A percentile compares a stretch with the other conserved stretches of the same genome.
Evolutionary conservation across 768 basidiomycete species (phyloP).

Genomic region (Cystofilobasidium bisporidii): DNA sequence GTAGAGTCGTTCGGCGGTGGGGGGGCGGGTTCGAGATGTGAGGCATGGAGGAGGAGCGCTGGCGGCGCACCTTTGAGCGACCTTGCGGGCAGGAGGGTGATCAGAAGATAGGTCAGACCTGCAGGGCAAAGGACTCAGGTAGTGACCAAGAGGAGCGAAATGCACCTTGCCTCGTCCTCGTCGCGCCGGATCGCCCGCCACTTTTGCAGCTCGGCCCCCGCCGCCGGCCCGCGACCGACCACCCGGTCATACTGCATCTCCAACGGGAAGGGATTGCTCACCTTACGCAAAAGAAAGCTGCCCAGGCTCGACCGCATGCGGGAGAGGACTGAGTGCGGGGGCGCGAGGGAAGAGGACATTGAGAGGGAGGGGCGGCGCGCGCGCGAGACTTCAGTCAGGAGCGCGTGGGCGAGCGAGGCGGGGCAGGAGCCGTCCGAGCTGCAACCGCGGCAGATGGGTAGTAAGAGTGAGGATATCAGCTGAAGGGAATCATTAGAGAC

Average conservation of each 20-base stretch:
- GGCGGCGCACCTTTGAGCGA: background rate
- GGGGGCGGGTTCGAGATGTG: background rate
- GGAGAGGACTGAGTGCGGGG: too few relatives aligned
- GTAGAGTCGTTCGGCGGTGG: too few relatives aligned
- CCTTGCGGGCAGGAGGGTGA: too few relatives aligned
- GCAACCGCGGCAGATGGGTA: background rate
- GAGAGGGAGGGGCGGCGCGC: background rate
- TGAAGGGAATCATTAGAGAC: too few relatives aligned
- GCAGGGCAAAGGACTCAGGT: background rate
- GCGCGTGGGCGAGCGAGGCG: background rate
- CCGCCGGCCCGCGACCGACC: background rate
- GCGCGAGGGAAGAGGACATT: too few relatives aligned
- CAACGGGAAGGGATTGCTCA: background rate
- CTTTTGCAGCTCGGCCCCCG: background rate
- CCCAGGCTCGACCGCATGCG: background rate
- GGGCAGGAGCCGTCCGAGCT: background rate
- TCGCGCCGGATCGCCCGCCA: background rate
- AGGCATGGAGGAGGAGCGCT: background rate
- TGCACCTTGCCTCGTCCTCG: slow-evolving; percentile 6
- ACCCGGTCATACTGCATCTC: background rate
- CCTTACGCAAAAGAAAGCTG: background rate
- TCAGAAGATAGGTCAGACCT: too few relatives aligned
- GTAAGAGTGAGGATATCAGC: too few relatives aligned
- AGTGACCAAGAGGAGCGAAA: too few relatives aligned
- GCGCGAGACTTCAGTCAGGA: background rate